A percentile compares a stretch with the other conserved stretches of the same genome.
phyloP scores from a whole-genome alignment of 1,139 yeast species.

The Saccharomyces uvarum region DNA sequence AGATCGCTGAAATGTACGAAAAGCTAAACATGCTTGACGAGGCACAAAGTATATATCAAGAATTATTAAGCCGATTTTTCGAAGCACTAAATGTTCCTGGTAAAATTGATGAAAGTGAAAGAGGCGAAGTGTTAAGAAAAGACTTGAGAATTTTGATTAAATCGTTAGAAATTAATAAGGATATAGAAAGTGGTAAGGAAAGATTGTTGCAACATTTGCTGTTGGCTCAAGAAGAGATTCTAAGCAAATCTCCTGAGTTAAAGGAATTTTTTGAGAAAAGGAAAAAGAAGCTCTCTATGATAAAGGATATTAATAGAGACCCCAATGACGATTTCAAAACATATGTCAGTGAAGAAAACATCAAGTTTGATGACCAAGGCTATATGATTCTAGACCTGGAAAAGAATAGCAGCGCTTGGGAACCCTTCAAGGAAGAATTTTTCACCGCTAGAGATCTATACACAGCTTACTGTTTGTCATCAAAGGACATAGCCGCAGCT shows the following conservation, averaged over 20 bases:
- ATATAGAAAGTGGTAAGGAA: conserved; percentile 50
- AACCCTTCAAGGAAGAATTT: conserved; percentile 67
- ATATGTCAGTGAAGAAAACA: conserved; percentile 25
- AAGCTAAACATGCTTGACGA: conserved; percentile 51
- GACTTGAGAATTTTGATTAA: conserved; percentile 65
- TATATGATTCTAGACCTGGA: conserved; percentile 29
- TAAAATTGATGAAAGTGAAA: conserved; percentile 30
- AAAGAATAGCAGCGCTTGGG: conserved; percentile 46
- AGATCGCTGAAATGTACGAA: conserved; percentile 82
- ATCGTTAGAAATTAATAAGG: conserved; percentile 50
- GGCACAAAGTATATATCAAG: conserved; percentile 60
- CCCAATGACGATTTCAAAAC: conserved; percentile 20
- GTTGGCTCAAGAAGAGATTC: conserved; percentile 57
- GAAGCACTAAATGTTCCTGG: conserved; percentile 42
- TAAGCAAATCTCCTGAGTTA: conserved; percentile 32
- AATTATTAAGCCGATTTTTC: conserved; percentile 55
- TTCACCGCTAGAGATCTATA: conserved; percentile 66
- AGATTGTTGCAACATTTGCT: conserved; percentile 56
- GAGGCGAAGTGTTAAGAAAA: conserved; percentile 61
- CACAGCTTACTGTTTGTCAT: conserved; percentile 57
- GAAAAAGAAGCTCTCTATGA: conserved; percentile 16
- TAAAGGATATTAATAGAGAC: not conserved
- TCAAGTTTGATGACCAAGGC: conserved; percentile 28
- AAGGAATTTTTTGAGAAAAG: conserved; percentile 28
- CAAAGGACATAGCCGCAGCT: conserved; percentile 61